Conservation (phyloP, 257 asterid species). For the Solanum commersonii region DNA sequence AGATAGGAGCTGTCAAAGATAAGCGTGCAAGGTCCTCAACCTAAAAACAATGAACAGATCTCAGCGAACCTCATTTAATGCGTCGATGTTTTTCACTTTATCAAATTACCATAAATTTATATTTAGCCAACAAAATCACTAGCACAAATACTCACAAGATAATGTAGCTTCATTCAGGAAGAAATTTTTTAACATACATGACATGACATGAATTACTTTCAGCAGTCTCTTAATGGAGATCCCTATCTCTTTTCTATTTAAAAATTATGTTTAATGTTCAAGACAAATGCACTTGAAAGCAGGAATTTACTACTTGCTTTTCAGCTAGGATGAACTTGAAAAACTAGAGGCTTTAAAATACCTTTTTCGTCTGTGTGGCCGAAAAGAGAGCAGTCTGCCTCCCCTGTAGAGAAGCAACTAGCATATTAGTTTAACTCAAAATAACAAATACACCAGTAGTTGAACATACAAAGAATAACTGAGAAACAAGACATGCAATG, state of each 20-base stretch:
- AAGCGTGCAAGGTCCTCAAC: slow-evolving; percentile 94
- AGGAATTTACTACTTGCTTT: background rate
- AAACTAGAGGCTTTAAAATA: slow-evolving; percentile 2
- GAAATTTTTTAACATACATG: background rate
- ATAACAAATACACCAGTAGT: background rate
- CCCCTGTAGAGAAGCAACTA: slow-evolving; percentile 32
- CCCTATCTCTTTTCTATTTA: background rate
- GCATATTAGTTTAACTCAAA: slow-evolving; percentile 10
- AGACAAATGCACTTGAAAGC: background rate
- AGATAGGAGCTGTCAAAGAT: slow-evolving; percentile 64
- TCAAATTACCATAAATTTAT: background rate
- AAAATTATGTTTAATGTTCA: background rate
- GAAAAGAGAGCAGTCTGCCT: slow-evolving; percentile 97
- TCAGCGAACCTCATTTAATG: background rate
- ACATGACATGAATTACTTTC: background rate
- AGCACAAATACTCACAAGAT: background rate
- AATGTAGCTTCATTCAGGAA: background rate
- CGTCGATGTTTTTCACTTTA: background rate
- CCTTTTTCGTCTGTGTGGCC: slow-evolving; percentile 97
- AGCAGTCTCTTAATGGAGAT: background rate
- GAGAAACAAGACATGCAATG: background rate
- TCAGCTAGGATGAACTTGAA: background rate
- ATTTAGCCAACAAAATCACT: background rate
- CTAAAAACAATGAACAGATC: slow-evolving; percentile 29
- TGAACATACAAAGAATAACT: background rate